A percentile compares a stretch with the other conserved stretches of the same genome.
phyloP scores from a whole-genome alignment of 257 asterid genomes.

The Nicotiana paniculata region DNA sequence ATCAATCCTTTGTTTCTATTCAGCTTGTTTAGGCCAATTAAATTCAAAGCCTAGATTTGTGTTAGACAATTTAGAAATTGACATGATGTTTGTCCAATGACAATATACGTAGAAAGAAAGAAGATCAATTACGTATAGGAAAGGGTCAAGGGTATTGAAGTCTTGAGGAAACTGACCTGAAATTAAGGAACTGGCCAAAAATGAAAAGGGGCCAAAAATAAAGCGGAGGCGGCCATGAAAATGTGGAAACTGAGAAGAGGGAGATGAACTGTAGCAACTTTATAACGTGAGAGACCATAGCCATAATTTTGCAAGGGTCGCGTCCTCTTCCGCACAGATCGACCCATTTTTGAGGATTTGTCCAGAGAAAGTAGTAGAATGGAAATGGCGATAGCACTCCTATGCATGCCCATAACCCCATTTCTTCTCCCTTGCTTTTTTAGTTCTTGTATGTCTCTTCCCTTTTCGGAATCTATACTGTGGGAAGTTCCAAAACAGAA shows the following conservation, averaged over 20 bases:
- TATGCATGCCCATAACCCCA: constrained; percentile 63
- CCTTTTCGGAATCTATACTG: background rate
- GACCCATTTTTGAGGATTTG: constrained; percentile 71
- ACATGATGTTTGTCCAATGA: background rate
- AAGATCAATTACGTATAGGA: background rate
- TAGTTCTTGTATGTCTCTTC: background rate
- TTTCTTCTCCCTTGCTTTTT: constrained; percentile 15
- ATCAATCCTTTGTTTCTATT: background rate
- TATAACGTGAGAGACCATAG: constrained; percentile 58
- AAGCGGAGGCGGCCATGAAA: constrained; percentile 92
- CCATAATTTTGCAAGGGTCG: constrained; percentile 77
- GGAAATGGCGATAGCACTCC: constrained; percentile 88
- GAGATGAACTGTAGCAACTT: constrained; percentile 65
- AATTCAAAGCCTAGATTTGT: background rate
- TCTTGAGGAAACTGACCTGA: constrained; percentile 44
- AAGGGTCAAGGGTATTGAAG: background rate
- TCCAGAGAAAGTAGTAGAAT: constrained; percentile 80
- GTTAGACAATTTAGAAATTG: background rate
- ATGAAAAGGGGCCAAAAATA: constrained; percentile 80
- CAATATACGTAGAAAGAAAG: background rate
- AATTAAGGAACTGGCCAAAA: constrained; percentile 81
- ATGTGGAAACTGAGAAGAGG: constrained; percentile 54
- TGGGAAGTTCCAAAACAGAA: background rate
- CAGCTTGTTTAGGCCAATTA: background rate
- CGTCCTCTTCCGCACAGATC: constrained; percentile 68